A percentile compares a stretch with the other conserved stretches of the same genome.
Conservation (phyloP, 208 protist genomes). For the Acanthamoeba lenticulata region DNA sequence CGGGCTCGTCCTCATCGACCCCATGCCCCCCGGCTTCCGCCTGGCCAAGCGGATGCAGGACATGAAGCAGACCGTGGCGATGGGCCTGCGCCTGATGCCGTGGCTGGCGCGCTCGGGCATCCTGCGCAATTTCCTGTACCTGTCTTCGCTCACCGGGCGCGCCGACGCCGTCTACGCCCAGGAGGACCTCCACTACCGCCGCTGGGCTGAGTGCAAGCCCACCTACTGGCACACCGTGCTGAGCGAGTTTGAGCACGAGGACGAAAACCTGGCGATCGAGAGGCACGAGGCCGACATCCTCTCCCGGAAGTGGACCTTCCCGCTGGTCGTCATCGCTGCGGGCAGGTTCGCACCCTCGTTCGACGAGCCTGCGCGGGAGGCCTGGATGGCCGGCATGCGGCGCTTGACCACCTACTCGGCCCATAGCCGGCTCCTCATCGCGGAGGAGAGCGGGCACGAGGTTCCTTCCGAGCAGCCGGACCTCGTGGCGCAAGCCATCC, state of each 20-base stretch:
- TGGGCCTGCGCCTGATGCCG: not conserved
- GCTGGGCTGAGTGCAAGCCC: constrained; percentile 10
- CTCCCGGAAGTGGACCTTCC: not conserved
- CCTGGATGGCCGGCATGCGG: not conserved
- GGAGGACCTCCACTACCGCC: not conserved
- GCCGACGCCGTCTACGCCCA: not conserved
- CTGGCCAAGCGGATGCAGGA: not conserved
- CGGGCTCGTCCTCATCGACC: constrained; percentile 13
- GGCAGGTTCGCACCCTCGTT: not conserved
- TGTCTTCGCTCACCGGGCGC: not conserved
- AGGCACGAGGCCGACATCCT: not conserved
- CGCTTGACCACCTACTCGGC: not conserved
- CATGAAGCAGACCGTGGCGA: not conserved
- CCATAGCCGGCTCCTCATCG: not conserved
- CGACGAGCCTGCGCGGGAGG: not conserved
- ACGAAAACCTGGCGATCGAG: not conserved
- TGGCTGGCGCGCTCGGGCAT: not conserved
- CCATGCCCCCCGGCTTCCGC: not conserved
- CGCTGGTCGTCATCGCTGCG: not conserved
- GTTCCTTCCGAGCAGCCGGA: constrained; percentile 9
- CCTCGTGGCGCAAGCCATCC: not conserved
- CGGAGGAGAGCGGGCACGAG: not conserved
- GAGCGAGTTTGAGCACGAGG: not conserved
- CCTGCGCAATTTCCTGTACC: not conserved
- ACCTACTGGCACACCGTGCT: not conserved